A percentile compares a stretch with the other conserved stretches of the same genome.
Conservation (phyloP, 441 rosid genomes). For the Corymbia citriodora region DNA sequence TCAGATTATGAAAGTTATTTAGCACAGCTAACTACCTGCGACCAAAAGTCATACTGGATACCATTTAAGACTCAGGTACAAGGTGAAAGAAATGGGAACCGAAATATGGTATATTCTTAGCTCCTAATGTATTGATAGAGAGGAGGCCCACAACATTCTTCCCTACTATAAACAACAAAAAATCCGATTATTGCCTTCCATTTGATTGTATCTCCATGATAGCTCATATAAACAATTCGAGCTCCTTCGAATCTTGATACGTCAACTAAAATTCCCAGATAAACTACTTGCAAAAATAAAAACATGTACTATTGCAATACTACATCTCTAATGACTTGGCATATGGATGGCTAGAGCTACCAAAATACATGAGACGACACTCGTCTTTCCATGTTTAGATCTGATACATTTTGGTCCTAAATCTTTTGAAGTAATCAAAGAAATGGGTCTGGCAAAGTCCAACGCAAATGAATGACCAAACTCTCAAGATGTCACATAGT, state of each 20-base stretch:
- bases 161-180: not conserved
- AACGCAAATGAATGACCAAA: not conserved
- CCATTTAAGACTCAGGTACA: not conserved
- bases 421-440: not conserved
- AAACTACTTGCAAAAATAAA: not conserved
- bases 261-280: not conserved
- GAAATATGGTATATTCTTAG: not conserved
- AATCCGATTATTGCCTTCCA: not conserved
- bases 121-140: not conserved
- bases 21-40: not conserved
- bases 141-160: not conserved
- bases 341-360: not conserved
- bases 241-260: not conserved
- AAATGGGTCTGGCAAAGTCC: not conserved
- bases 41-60: not conserved
- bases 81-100: not conserved
- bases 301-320: not conserved
- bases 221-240: not conserved
- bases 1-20: not conserved
- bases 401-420: not conserved
- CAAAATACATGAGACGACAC: not conserved
- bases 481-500: not conserved
- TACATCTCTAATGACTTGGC: not conserved
- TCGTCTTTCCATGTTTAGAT: not conserved
- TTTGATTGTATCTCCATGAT: not conserved